A percentile compares a stretch with the other conserved stretches of the same genome.
phyloP scores from a whole-genome alignment of 2,329 filamentous ascomycete genomes.

The Clarireedia monteithiana region DNA sequence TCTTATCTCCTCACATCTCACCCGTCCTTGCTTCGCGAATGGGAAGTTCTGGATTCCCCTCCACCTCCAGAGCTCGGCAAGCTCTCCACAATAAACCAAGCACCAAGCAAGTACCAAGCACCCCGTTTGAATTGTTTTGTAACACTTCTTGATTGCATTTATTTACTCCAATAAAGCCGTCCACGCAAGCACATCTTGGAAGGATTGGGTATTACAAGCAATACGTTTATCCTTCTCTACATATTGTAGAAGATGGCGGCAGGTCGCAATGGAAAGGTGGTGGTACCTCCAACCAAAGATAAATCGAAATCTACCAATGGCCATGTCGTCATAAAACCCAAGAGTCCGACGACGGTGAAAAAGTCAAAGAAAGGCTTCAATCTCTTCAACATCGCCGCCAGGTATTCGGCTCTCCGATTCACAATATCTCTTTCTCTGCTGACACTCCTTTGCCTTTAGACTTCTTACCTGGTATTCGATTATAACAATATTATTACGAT shows the following conservation, averaged over 20 bases:
- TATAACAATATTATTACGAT: constrained; percentile 72
- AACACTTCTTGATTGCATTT: background rate
- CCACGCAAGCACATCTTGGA: background rate
- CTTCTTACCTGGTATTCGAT: constrained; percentile 81
- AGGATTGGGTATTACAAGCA: background rate
- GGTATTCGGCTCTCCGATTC: constrained; percentile 35
- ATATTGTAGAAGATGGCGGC: constrained; percentile 31
- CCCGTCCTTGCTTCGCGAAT: no score
- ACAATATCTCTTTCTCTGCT: background rate
- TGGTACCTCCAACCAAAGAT: constrained; percentile 28
- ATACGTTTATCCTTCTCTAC: constrained; percentile 2
- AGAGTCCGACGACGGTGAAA: constrained; percentile 25
- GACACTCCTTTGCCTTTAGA: constrained; percentile 36
- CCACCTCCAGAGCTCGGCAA: no score
- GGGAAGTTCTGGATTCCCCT: no score
- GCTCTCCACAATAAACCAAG: no score
- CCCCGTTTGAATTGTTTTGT: no score
- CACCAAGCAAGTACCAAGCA: no score
- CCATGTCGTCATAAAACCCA: constrained; percentile 27
- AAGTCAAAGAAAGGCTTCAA: constrained; percentile 24
- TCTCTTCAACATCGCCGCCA: constrained; percentile 43
- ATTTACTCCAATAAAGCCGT: background rate
- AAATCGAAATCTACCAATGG: constrained; percentile 37
- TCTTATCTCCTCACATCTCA: no score
- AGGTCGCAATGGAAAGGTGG: constrained; percentile 31